phyloP scores from a whole-genome alignment of 768 basidiomycete species.

The Fomitopsis serialis region DNA sequence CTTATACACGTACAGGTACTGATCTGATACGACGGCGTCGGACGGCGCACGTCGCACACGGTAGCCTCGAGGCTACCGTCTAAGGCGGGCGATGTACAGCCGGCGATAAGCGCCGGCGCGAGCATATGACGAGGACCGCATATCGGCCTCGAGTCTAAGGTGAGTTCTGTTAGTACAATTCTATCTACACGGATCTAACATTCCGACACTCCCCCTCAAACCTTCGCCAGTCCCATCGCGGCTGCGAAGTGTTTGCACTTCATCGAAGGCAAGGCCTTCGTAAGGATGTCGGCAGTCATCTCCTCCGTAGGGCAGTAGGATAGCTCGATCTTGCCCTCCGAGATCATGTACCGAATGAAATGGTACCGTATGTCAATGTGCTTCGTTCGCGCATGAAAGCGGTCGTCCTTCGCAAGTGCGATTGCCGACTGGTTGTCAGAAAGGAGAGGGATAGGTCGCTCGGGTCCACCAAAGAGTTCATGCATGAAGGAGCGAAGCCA shows the following conservation, averaged over 20 bases:
- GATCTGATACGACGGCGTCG: no score
- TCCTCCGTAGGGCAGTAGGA: conserved; percentile 22
- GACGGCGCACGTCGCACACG: no score
- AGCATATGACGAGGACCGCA: no score
- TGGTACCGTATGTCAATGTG: conserved; percentile 34
- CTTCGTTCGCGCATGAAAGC: conserved; percentile 27
- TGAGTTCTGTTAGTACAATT: no score
- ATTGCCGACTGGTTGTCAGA: conserved; percentile 19
- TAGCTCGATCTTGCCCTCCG: conserved; percentile 16
- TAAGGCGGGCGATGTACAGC: no score
- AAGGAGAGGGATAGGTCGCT: conserved; percentile 3
- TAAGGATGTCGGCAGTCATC: conserved; percentile 29
- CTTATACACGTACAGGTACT: no score
- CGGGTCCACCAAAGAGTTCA: not conserved
- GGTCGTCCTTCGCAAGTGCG: conserved; percentile 17
- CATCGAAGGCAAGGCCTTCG: conserved; percentile 23
- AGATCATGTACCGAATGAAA: conserved; percentile 23
- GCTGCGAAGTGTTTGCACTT: conserved; percentile 10
- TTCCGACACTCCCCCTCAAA: conserved; percentile 12
- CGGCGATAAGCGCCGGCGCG: no score
- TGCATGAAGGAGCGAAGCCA: conserved; percentile 24
- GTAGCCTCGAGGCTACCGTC: no score
- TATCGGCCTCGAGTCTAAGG: no score
- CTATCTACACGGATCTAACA: no score
- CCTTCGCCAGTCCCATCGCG: conserved; percentile 2